These are phyloP conservation scores for Gillenia trifoliata DNA, from an alignment of 306 rosid genomes.

Conservation along the genomic window DNA sequence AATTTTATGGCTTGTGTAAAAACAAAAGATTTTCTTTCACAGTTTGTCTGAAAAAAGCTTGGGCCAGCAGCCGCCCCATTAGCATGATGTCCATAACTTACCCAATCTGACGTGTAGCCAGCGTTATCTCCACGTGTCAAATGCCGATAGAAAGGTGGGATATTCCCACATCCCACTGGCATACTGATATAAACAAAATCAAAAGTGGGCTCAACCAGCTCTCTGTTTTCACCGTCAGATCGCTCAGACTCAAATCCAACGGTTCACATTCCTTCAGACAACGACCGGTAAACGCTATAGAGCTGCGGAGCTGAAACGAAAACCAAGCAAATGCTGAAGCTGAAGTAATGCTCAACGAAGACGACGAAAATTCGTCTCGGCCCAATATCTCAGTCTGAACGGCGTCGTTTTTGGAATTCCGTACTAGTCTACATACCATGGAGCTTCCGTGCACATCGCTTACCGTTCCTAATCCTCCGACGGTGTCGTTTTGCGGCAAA, in stretches of 20 bases:
- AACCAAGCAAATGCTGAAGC: background rate
- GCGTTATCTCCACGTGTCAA: conserved; percentile 50
- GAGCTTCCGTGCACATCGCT: conserved; percentile 36
- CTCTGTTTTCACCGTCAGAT: conserved; percentile 11
- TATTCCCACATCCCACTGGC: conserved; percentile 15
- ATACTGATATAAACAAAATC: background rate
- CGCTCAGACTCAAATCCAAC: background rate
- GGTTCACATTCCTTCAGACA: background rate
- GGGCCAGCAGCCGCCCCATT: no score
- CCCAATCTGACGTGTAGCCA: background rate
- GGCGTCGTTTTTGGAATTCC: background rate
- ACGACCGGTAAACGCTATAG: background rate
- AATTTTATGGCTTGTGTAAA: no score
- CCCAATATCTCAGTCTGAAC: conserved; percentile 6
- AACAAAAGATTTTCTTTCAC: no score
- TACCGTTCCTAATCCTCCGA: conserved; percentile 20
- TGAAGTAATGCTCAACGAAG: conserved; percentile 19
- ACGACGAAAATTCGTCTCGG: conserved; percentile 11
- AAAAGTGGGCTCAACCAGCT: background rate
- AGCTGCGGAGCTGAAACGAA: background rate
- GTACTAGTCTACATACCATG: background rate
- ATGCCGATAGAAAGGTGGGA: conserved; percentile 10
- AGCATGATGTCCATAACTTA: no score
- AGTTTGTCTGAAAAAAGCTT: no score
- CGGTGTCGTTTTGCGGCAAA: conserved; percentile 36